Base-by-base conservation (phyloP, 192 early-diverging fungal genomes). In the Coemansia sp. region DNA sequence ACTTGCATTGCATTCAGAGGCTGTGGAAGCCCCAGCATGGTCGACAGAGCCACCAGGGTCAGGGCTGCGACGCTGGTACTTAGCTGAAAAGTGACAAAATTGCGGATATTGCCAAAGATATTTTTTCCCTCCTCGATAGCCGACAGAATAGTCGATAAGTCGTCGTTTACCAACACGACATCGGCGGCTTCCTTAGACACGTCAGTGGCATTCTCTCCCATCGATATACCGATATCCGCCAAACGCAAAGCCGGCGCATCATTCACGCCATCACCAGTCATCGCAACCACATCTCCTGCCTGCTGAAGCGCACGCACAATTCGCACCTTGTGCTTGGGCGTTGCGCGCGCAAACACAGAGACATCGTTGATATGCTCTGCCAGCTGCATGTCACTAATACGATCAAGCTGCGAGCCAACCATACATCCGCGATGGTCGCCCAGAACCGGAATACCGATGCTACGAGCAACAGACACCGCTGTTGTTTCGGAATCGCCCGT, bases 1-100 rank as follows among this genome's bases (percentile, higher is more conserved):
- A 98, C 96, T 72, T 98, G 96, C 96, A 98, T 98, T 10, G 96
- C 91, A 71, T 98, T 98, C 61, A 98, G 83, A 48, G 96, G 96
- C 63, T 96, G 95, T 20, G 85, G 83, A 11, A 95, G 75, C 34
- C 93, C 94, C 69, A 95, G 86, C 18, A 97, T 69, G 6, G 94
- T 96, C 12, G 93, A 84, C 29, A 93, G 65, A 20, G 95, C 93
- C 68, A 98, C 93, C 69, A 98, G 75, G 1, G 91, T 85, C 59
- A 98, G 82, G 2, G 96, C 96, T 14, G 96, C 88, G 18, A 97
- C 83, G 80, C 93, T 94, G 16, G 96, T 98, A 79, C 91, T 93
- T 18, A 98, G 85, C 78, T 98, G 96, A 83, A 98, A 98, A 0
- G 91, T 90, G 69, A 98, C 83, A 69, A 98, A 98, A 69, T 98